phyloP scores from a whole-genome alignment of 345 rosid species.

The Abelmoschus esculentus region DNA sequence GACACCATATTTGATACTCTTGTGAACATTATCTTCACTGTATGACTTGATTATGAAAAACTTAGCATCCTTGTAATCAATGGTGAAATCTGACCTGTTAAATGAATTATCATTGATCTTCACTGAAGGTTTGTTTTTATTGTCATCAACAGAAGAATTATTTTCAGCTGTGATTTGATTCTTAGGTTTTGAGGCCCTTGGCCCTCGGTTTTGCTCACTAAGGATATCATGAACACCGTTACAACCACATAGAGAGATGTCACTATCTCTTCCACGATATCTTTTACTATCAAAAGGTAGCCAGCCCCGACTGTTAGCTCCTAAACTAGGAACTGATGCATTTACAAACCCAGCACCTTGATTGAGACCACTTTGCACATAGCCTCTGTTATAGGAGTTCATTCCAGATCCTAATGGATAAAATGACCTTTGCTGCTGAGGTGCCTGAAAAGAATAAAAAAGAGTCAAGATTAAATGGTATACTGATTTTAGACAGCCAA shows the following conservation, averaged over 20 bases:
- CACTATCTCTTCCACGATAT: slow-evolving; percentile 52
- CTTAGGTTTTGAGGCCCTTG: slow-evolving; percentile 77
- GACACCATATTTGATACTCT: slow-evolving; percentile 83
- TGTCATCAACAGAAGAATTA: slow-evolving; percentile 37
- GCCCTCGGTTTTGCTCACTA: slow-evolving; percentile 83
- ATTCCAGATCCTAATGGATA: slow-evolving; percentile 60
- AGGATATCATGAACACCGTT: slow-evolving; percentile 60
- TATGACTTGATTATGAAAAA: slow-evolving; percentile 90
- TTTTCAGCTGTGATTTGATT: slow-evolving; percentile 43
- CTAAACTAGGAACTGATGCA: slow-evolving; percentile 41
- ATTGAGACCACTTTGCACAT: slow-evolving; percentile 41
- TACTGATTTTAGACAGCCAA: neutral
- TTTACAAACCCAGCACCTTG: slow-evolving; percentile 54
- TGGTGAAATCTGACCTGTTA: slow-evolving; percentile 49
- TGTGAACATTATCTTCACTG: slow-evolving; percentile 97
- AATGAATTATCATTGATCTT: slow-evolving; percentile 38
- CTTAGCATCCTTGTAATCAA: slow-evolving; percentile 63
- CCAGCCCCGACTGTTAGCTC: slow-evolving; percentile 49
- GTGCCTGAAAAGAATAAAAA: slow-evolving; percentile 32
- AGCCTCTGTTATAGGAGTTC: slow-evolving; percentile 52
- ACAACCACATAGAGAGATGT: slow-evolving; percentile 50
- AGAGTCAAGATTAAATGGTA: slow-evolving; percentile 5
- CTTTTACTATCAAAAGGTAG: slow-evolving; percentile 50
- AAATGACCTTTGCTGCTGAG: slow-evolving; percentile 62
- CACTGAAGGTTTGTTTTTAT: slow-evolving; percentile 32